These are phyloP conservation scores for Colletotrichum scovillei DNA, from an alignment of 2,329 filamentous ascomycete species.

Conservation along the genomic window DNA sequence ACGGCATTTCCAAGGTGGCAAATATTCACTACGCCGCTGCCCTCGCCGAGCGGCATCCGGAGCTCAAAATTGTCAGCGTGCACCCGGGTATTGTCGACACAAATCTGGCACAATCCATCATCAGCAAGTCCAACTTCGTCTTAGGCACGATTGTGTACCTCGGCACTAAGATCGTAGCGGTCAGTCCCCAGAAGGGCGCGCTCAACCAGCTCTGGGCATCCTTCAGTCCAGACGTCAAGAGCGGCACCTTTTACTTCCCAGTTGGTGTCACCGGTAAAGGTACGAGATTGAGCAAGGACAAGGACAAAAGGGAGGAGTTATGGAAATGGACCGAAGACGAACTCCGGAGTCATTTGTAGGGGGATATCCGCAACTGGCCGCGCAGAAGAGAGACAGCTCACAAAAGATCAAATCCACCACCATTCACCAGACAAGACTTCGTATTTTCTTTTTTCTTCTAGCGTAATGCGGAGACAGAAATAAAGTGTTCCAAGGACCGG, in stretches of 20 bases:
- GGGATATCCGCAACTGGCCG: neutral
- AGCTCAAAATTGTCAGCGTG: conserved; percentile 42
- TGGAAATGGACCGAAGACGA: conserved; percentile 52
- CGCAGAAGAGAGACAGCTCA: neutral
- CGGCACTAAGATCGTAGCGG: conserved; percentile 65
- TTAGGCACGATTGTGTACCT: conserved; percentile 99
- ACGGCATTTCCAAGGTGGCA: conserved; percentile 48
- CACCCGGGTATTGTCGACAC: conserved; percentile 46
- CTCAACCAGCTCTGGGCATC: conserved; percentile 48
- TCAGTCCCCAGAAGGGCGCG: conserved; percentile 39
- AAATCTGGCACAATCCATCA: conserved; percentile 37
- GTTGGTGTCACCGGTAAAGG: conserved; percentile 43
- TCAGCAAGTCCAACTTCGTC: conserved; percentile 98
- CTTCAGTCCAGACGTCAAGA: conserved; percentile 37
- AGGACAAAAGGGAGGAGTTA: conserved; percentile 42
- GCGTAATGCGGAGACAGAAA: conserved; percentile 15
- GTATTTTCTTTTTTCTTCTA: neutral
- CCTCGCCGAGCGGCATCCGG: conserved; percentile 42
- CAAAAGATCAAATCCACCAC: too few species aligned
- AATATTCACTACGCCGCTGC: conserved; percentile 46
- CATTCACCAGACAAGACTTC: neutral
- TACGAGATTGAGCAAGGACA: conserved; percentile 38
- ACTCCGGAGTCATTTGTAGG: conserved; percentile 36
- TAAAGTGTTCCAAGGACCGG: neutral
- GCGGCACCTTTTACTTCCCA: conserved; percentile 47